A percentile compares a stretch with the other conserved stretches of the same genome.
These are phyloP conservation scores for Delonix regia DNA, from an alignment of 306 rosid genomes.

Conservation along the genomic window DNA sequence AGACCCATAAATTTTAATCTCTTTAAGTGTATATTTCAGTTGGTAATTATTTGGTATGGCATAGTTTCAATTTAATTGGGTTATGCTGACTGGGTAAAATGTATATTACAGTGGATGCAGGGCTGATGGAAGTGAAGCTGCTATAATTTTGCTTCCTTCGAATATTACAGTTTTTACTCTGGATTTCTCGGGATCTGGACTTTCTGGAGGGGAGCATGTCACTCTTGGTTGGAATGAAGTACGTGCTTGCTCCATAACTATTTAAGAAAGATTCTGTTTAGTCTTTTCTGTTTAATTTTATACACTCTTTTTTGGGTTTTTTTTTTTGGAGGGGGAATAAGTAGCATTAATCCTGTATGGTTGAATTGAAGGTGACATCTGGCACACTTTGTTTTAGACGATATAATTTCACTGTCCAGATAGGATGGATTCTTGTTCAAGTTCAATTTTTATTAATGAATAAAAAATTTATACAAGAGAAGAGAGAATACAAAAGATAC, in stretches of 20 bases:
- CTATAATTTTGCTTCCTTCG: slow-evolving; percentile 91
- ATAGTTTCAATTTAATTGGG: slow-evolving; percentile 21
- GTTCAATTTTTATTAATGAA: background rate
- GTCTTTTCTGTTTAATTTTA: slow-evolving; percentile 26
- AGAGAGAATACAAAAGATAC: background rate
- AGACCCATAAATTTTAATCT: background rate
- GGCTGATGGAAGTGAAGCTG: slow-evolving; percentile 99
- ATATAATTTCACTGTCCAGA: background rate
- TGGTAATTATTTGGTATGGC: slow-evolving; percentile 20
- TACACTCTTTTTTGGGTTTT: background rate
- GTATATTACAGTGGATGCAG: slow-evolving; percentile 87
- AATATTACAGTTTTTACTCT: slow-evolving; percentile 92
- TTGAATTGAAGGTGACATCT: background rate
- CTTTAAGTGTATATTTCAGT: slow-evolving; percentile 3
- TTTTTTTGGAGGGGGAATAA: background rate
- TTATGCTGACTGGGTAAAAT: slow-evolving; percentile 45
- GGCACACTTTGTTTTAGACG: background rate
- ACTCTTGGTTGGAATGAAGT: slow-evolving; percentile 98
- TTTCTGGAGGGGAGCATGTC: slow-evolving; percentile 97
- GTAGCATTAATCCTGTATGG: background rate
- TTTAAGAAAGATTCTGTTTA: slow-evolving; percentile 17
- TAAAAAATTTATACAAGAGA: background rate
- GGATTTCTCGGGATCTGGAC: slow-evolving; percentile 98
- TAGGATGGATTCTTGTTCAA: no score
- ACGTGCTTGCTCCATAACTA: slow-evolving; percentile 39